Evolutionary conservation across 2,329 filamentous ascomycete genomes (phyloP), one percentile per base, ranked within the genome.

Genomic region (Xylogone sp.): DNA sequence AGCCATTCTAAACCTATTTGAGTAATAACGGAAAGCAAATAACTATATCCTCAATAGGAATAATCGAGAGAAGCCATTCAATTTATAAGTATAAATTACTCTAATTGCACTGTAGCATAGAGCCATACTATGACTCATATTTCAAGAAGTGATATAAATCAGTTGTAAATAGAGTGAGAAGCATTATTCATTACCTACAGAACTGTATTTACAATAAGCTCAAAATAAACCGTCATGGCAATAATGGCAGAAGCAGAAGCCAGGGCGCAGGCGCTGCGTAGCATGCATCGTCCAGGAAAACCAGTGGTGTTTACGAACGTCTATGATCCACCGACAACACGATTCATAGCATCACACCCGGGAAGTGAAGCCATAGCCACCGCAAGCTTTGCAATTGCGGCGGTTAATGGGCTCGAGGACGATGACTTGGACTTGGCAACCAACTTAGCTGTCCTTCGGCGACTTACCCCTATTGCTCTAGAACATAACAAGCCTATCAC

Each of bases 301-400:
- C 81, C 81, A 13, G 53, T 84, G 29, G 54, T 83, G 42, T 67
- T 84, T 6, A 69, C 78, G 10, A 84, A 84, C 58, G 68, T 81
- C 55, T 82, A 77, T 70, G 79, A 83, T 59, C 65, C 70, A 21
- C 62, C 74, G 19, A 75, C 78, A 3, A 75, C 81, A 39, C 62
- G 65, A 12, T 59, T 72, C 1, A 63, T 82, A 45, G 65, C 72
- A 8, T 68, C 72, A 0, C 68, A 79, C 27, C 73, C 76, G n/a
- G 55, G 58, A n/a, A 43, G 53, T 4, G 55, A 48, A 42, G 59
- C 56, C 21, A 46, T 57, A 12, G 59, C 59, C 2, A 60, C 58
- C 19, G 53, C 58, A 4, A 78, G 74, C n/a, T 80, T 70, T 63
- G 75, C 76, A 19, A 68, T 82, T 21, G 78, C 78, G 0, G 70